phyloP scores from a whole-genome alignment of 2,329 filamentous ascomycete genomes.

The Akanthomyces uredinophilus region DNA sequence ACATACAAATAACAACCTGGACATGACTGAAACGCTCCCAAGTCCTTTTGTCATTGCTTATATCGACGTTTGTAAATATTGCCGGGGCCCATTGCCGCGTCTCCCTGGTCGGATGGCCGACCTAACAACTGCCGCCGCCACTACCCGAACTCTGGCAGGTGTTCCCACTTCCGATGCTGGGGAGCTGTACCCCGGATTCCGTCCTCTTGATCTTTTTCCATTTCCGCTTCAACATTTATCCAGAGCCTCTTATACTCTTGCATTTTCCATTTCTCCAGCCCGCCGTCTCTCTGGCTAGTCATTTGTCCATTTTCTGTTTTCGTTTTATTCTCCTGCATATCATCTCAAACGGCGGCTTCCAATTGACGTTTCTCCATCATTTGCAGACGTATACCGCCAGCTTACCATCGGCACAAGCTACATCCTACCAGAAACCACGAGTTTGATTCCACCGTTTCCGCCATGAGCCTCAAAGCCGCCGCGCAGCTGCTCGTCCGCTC shows the following conservation, averaged over 20 bases:
- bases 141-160: slow-evolving; percentile 5
- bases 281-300: neutral
- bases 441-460: neutral
- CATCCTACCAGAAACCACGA: too few relatives aligned
- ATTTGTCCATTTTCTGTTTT: neutral
- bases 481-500: slow-evolving; percentile 72
- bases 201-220: neutral
- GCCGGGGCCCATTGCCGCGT: neutral
- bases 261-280: neutral
- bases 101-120: neutral
- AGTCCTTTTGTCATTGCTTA: neutral
- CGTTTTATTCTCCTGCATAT: neutral
- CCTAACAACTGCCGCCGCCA: slow-evolving; percentile 12
- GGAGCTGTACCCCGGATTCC: slow-evolving; percentile 8
- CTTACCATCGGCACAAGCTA: neutral
- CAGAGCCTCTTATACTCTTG: neutral
- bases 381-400: too few relatives aligned
- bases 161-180: slow-evolving; percentile 2
- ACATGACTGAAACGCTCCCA: neutral
- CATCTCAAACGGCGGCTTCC: too few relatives aligned
- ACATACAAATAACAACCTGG: neutral
- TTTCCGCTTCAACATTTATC: neutral
- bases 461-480: slow-evolving; percentile 45
- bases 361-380: too few relatives aligned
- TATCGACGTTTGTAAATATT: neutral